Evolutionary conservation across 352 stramenopile genomes (phyloP), one percentile per base, ranked within the genome.

Genomic region (Aphanomyces cochlioides): DNA sequence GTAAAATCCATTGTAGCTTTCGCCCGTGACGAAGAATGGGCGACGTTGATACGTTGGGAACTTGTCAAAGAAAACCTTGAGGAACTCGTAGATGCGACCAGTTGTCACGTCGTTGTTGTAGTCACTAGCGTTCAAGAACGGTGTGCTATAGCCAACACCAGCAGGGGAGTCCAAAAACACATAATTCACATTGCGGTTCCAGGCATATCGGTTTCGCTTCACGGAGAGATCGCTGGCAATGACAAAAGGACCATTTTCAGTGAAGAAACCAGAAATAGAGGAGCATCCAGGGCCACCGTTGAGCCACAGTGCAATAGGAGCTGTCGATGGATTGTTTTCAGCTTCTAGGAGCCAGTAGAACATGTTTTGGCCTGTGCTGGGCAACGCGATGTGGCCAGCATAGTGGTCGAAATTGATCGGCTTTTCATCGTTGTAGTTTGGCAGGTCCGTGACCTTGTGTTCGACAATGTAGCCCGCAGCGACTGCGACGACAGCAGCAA

Each of bases 271-370:
- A 39, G 86, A 75, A 45, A 85, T 74, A 13, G 83, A 95, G 10
- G 84, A 87, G 72, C 88, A 96, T 3, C 91, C 92, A 0, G 92
- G 93, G 7, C 92, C 93, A 38, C 93, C 92, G 69, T 98, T 98
- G 45, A 96, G 82, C 93, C 92, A 98, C 8, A 97, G 77, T 54
- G 97, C 81, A 56, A 97, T 70, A 37, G 90, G 90, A 57, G 88
- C 85, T 7, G 53, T 83, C 17, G 77, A 77, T 12, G 84, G 76
- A n/a, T 79, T 75, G 13, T 74, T 61, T 13, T 78, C 73, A 47
- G 77, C 84, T 74, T 92, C 74, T 5, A 83, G 66, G 65, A 88
- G 87, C 83, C 83, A 90, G 72, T 92, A 92, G 72, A 91, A 90
- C 71, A 86, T 87, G 56, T 85, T 87, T 21, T 59, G 67, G 43